Evolutionary conservation across 108 stramenopile species (phyloP).

Genomic region (Pseudonitzschia multistriata): DNA sequence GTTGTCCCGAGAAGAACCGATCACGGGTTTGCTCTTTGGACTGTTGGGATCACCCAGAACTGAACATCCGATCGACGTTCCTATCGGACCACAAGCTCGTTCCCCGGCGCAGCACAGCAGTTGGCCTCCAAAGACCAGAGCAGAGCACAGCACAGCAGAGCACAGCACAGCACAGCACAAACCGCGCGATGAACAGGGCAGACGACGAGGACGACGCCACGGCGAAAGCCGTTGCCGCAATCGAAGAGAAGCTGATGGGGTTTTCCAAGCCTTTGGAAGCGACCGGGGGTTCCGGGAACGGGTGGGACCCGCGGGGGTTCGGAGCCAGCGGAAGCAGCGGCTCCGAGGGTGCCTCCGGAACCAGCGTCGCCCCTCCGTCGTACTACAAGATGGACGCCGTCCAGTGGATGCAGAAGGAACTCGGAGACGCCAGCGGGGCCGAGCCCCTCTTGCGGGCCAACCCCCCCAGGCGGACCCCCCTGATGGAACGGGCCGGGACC

Average conservation of each 20-base stretch:
- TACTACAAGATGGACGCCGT: slow-evolving; percentile 22
- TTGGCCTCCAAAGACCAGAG: too few relatives aligned
- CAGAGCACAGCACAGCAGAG: background rate
- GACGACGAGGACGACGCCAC: slow-evolving; percentile 28
- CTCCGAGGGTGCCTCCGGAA: background rate
- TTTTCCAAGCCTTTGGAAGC: slow-evolving; percentile 29
- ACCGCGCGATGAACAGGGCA: background rate
- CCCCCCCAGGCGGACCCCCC: slow-evolving; percentile 30
- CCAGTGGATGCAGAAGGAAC: slow-evolving; percentile 29
- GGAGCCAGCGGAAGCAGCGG: background rate
- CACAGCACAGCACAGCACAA: background rate
- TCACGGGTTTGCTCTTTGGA: too few relatives aligned
- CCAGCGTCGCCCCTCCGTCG: background rate
- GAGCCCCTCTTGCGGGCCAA: background rate
- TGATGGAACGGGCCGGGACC: slow-evolving; percentile 43
- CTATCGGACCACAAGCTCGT: too few relatives aligned
- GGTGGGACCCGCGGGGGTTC: background rate
- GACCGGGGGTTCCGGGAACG: background rate
- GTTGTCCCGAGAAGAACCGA: too few relatives aligned
- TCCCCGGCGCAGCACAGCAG: too few relatives aligned
- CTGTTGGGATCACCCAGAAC: too few relatives aligned
- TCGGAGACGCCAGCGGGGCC: background rate
- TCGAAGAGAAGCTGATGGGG: slow-evolving; percentile 13
- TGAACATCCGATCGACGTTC: too few relatives aligned
- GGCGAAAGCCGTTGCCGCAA: slow-evolving; percentile 23